These are phyloP conservation scores for Suillus spraguei DNA, from an alignment of 768 basidiomycete genomes.

Conservation along the genomic window DNA sequence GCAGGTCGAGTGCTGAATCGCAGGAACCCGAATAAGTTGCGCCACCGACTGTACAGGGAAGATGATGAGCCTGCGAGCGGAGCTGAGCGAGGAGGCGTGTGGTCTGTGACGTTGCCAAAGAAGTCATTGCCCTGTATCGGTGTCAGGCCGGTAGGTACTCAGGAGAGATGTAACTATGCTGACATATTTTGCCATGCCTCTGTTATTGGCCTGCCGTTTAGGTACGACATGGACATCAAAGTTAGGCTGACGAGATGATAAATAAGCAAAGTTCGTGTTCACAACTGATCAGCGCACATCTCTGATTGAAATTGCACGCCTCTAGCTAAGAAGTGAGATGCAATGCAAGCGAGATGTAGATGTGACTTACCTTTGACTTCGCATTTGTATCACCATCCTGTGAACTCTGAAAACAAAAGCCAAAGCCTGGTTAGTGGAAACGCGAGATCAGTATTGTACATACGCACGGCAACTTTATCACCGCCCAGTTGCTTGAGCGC, in stretches of 20 bases:
- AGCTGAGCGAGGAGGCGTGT: background rate
- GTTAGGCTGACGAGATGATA: background rate
- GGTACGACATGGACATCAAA: background rate
- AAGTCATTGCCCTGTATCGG: background rate
- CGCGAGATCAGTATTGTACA: background rate
- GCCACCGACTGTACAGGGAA: background rate
- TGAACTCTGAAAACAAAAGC: background rate
- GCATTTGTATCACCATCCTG: background rate
- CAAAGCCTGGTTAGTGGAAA: background rate
- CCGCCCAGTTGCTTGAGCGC: background rate
- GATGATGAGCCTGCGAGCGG: background rate
- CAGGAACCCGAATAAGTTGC: constrained; percentile 3
- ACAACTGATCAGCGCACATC: background rate
- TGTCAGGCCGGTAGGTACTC: background rate
- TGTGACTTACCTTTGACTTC: background rate
- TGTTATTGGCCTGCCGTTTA: background rate
- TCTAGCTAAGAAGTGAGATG: background rate
- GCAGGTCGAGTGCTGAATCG: background rate
- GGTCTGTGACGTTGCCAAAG: background rate
- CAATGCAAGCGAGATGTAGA: background rate
- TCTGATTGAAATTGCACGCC: background rate
- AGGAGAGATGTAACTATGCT: background rate
- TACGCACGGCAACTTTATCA: background rate
- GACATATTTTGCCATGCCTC: constrained; percentile 4
- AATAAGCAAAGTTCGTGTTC: background rate